A percentile compares a stretch with the other conserved stretches of the same genome.
Conservation (phyloP, 2,329 filamentous ascomycete species). For the Incumbomyces delicatus region DNA sequence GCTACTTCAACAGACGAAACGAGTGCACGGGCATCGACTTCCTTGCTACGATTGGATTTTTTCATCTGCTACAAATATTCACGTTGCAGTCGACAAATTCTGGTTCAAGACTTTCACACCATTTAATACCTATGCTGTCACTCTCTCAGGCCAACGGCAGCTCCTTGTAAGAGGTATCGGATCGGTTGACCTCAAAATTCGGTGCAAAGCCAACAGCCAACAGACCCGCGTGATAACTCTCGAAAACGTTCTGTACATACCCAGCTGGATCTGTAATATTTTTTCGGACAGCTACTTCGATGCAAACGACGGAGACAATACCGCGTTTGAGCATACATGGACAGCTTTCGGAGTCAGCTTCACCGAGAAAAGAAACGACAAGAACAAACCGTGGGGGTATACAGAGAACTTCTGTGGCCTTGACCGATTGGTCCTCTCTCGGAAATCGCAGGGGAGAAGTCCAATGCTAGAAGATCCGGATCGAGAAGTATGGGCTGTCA, state of each 20-base stretch:
- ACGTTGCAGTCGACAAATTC: slow-evolving; percentile 26
- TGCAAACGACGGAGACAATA: background rate
- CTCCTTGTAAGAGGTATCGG: slow-evolving; percentile 25
- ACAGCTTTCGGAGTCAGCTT: slow-evolving; percentile 18
- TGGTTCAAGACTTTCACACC: slow-evolving; percentile 25
- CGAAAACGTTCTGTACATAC: slow-evolving; percentile 28
- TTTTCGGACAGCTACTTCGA: slow-evolving; percentile 18
- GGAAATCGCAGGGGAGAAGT: slow-evolving; percentile 14
- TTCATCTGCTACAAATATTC: slow-evolving; percentile 22
- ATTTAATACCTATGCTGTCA: slow-evolving; percentile 21
- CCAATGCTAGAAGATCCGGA: slow-evolving; percentile 21
- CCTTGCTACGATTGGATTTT: slow-evolving; percentile 23
- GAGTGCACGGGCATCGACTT: background rate
- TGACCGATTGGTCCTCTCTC: slow-evolving; percentile 16
- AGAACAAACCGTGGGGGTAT: slow-evolving; percentile 18
- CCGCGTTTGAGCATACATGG: slow-evolving; percentile 19
- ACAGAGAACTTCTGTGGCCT: slow-evolving; percentile 21
- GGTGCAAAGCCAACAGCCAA: slow-evolving; percentile 15
- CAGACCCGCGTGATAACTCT: slow-evolving; percentile 22
- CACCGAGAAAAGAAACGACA: slow-evolving; percentile 11
- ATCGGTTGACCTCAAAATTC: slow-evolving; percentile 25
- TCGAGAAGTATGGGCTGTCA: slow-evolving; percentile 21
- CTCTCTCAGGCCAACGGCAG: slow-evolving; percentile 16
- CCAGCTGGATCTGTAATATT: slow-evolving; percentile 27
- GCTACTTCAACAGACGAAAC: background rate